Conservation (phyloP, 441 rosid genomes). For the Erodium texanum region DNA sequence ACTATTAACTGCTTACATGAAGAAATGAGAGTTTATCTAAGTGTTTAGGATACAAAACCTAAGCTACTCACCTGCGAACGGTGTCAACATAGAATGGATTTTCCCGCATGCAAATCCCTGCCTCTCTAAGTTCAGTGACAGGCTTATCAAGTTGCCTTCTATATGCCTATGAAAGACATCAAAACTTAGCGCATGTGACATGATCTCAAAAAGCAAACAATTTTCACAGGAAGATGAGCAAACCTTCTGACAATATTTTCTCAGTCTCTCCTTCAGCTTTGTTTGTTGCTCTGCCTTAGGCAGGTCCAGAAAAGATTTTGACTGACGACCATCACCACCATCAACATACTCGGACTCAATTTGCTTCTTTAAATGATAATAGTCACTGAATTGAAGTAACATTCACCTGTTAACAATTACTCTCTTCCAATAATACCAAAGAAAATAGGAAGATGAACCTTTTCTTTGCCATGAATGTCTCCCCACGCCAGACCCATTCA, state of each 20-base stretch:
- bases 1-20: conserved; percentile 3
- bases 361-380: conserved; percentile 91
- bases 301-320: conserved; percentile 80
- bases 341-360: conserved; percentile 86
- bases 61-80: conserved; percentile 72
- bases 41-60: conserved; percentile 17
- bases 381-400: conserved; percentile 57
- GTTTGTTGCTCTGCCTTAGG: conserved; percentile 81
- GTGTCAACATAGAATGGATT: conserved; percentile 94
- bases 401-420: conserved; percentile 20
- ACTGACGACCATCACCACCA: conserved; percentile 46
- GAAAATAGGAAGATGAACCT: conserved; percentile 38
- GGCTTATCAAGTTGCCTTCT: conserved; percentile 85
- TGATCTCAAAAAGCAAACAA: conserved; percentile 15
- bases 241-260: conserved; percentile 92
- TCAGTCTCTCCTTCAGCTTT: conserved; percentile 77
- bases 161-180: conserved; percentile 53
- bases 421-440: conserved; percentile 12
- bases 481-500: conserved; percentile 99
- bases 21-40: conserved; percentile 17
- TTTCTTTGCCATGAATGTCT: conserved; percentile 77
- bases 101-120: conserved; percentile 99
- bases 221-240: conserved; percentile 9
- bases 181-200: conserved; percentile 21
- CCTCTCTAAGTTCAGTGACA: conserved; percentile 91